Base-by-base conservation (phyloP, 1,284 basidiomycete genomes). In the Blastosporella zonata region DNA sequence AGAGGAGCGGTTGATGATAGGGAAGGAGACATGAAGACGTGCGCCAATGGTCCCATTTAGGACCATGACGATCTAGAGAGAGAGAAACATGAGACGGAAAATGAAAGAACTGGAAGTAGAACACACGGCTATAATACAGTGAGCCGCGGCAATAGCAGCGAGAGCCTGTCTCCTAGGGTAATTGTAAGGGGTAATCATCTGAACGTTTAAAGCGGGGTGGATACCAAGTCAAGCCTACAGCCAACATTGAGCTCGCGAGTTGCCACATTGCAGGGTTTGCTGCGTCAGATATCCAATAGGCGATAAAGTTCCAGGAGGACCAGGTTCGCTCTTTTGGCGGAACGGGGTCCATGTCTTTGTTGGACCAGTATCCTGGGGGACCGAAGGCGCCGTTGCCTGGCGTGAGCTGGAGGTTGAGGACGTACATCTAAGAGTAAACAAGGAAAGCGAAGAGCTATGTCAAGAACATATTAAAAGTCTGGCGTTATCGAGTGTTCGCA, bases 321-420 rank as follows among this genome's bases (percentile, higher is more conserved):
- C 85, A 88, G 6, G 82, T 86, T 44, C 84, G 66, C 36, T 67
- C 55, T 35, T 77, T 62, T 1, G 67, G 71, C 22, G 82, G 81
- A 7, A 85, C 82, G 2, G 84, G 84, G 55, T 87, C 85, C 80
- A 86, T 85, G 59, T 88, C 84, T 59, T 77, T 77, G 65, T 89
- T 89, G 55, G 79, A 84, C 81, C 82, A 84, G 59, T 72, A 55
- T 34, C 62, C 60, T 29, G 60, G 59, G 10, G 65, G 62, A 1
- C 64, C 63, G 48, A 65, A 62, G 23, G 35, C 50, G 27, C 52
- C 35, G 40, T 43, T 42, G 18, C 55, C 54, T 29, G 51, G 55
- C 43, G 59, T 47, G 31, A 64, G 56, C n/a, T n/a, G n/a, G n/a
- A n/a, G n/a, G n/a, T n/a, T n/a, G n/a, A n/a, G n/a, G n/a, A n/a